Evolutionary conservation across 176 grass and related monocot species (phyloP).

Genomic region (Carex cristatella): DNA sequence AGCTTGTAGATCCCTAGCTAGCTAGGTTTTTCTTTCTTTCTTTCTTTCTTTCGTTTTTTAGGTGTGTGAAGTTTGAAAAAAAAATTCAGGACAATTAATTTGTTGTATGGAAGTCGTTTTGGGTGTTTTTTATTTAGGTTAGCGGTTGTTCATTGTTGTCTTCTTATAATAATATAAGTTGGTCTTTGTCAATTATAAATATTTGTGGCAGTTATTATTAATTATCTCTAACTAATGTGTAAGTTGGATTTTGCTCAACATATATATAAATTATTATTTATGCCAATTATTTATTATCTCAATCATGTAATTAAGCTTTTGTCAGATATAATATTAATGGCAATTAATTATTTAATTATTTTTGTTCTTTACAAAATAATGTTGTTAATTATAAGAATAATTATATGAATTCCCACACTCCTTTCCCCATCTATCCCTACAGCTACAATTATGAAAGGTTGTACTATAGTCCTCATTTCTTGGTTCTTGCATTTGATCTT

Average conservation of each 20-base stretch:
- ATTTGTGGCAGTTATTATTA: neutral
- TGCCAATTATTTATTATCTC: neutral
- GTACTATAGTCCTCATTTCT: no score
- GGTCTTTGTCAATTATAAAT: neutral
- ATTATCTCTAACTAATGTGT: neutral
- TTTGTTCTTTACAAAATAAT: no score
- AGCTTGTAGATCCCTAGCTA: neutral
- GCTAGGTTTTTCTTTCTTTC: neutral
- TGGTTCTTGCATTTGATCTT: no score
- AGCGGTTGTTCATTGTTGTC: neutral
- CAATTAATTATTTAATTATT: no score
- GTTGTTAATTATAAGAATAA: no score
- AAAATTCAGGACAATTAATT: neutral
- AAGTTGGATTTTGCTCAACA: neutral
- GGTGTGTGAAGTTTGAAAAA: neutral
- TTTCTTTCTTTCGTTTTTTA: no score
- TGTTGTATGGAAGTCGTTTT: neutral
- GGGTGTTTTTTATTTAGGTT: neutral
- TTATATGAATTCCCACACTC: no score
- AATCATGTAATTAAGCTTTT: neutral
- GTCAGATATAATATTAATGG: neutral
- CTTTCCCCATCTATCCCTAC: no score
- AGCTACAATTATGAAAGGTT: no score
- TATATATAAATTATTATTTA: neutral
- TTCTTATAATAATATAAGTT: neutral